These are phyloP conservation scores for Annulohypoxylon moriforme DNA, from an alignment of 495 filamentous ascomycete species.

Conservation along the genomic window DNA sequence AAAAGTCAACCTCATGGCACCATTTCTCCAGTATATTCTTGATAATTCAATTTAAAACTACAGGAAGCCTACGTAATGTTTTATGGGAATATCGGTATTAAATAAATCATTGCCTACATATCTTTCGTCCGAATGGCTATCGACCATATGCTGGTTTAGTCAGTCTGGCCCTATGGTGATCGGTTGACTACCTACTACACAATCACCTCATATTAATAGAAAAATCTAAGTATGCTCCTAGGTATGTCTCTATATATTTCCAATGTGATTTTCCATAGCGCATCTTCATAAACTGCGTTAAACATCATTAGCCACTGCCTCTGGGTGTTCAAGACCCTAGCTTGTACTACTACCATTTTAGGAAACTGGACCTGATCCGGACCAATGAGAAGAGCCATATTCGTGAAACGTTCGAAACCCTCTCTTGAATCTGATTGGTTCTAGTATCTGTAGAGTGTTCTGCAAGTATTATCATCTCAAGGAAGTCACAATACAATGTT, in stretches of 20 bases:
- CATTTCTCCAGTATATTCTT: neutral
- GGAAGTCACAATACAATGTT: neutral
- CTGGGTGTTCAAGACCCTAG: neutral
- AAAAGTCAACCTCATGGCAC: neutral
- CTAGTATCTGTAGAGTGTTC: neutral
- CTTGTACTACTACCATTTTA: conserved; percentile 14
- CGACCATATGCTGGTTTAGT: neutral
- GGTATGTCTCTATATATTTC: too few species aligned
- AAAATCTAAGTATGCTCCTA: too few species aligned
- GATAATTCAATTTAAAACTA: neutral
- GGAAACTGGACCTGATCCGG: conserved; percentile 7
- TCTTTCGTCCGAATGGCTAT: too few species aligned
- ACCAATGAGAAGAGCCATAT: conserved; percentile 20
- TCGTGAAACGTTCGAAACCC: neutral
- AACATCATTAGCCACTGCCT: too few species aligned
- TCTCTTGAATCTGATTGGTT: neutral
- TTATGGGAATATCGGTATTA: neutral
- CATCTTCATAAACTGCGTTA: too few species aligned
- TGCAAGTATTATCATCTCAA: neutral
- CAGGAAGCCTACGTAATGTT: neutral
- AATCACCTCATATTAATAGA: too few species aligned
- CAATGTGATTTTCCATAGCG: too few species aligned
- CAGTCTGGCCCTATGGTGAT: neutral
- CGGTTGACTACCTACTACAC: too few species aligned
- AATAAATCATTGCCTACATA: neutral